These are phyloP conservation scores for Fusarium virguliforme DNA, from an alignment of 2,329 filamentous ascomycete species.

Conservation along the genomic window DNA sequence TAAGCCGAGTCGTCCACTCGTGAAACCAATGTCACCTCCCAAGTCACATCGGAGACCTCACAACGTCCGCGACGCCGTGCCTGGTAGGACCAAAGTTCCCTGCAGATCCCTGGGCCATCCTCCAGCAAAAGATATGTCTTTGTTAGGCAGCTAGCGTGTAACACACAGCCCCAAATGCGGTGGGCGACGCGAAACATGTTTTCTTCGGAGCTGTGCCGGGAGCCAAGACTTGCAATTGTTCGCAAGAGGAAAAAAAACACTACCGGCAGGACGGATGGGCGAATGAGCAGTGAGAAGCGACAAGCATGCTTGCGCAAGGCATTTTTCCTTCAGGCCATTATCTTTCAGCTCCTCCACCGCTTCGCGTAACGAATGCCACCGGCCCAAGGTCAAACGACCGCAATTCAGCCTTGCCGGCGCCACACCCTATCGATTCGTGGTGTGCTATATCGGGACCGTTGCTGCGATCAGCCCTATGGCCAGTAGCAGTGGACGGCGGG, in stretches of 20 bases:
- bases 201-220: slow-evolving; percentile 1
- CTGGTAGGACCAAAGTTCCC: background rate
- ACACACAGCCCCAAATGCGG: background rate
- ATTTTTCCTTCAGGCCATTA: background rate
- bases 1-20: background rate
- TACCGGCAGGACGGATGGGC: slow-evolving; percentile 13
- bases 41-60: background rate
- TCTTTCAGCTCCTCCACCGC: slow-evolving; percentile 1
- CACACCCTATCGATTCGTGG: background rate
- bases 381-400: background rate
- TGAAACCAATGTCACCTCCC: background rate
- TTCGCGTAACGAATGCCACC: too few relatives aligned
- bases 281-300: background rate
- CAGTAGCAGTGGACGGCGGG: background rate
- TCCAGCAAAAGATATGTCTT: background rate
- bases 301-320: background rate
- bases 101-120: background rate
- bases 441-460: slow-evolving; percentile 9
- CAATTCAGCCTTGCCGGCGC: slow-evolving; percentile 14
- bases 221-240: background rate
- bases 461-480: slow-evolving; percentile 14
- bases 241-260: background rate
- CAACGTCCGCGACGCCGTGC: background rate
- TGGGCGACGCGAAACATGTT: background rate
- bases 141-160: slow-evolving; percentile 6